Base-by-base conservation (phyloP, 768 basidiomycete species). In the Boletellus sp. region DNA sequence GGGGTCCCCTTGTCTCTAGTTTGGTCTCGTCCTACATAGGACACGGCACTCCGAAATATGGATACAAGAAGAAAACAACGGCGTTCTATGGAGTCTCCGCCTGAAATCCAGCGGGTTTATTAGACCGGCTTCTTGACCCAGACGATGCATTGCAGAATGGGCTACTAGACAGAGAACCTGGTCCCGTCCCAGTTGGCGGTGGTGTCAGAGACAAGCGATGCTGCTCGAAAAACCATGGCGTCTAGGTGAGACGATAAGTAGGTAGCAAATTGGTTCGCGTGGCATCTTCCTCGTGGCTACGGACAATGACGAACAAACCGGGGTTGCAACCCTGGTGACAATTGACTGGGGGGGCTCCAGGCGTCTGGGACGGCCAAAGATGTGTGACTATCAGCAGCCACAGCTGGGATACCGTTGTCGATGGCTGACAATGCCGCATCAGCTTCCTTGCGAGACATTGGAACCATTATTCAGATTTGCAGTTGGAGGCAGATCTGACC, bases 401-500 rank as follows among this genome's bases (percentile, higher is more conserved):
- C 60, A 11, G 57, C 65, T 10, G 60, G 62, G 34, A 65, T 56
- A n/a, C 64, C 58, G 17, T 51, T 60, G 26, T 50, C 52, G 24
- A 64, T 20, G 22, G 60, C 57, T 6, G 64, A 60, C 38, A 65
- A 43, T 1, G 64, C 64, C 24, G 64, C 64, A 23, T 65, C 64
- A 17, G 67, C 62, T 28, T 65, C 64, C 45, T 62, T 67, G 42
- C 66, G 60, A 49, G 67, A 65, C 39, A 60, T 62, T 35, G 65
- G 65, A 24, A 65, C 56, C 52, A 41, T 66, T 65, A 3, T 58
- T 54, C 3, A 64, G 38, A 41, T 58, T 65, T 41, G 64, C 65
- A 3, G 64, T 65, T 65, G 65, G 32, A 65, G 64, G 42, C 64
- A 65, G 37, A 65, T 62, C 40, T 65, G 64, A 13, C 46, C 62